Conservation (phyloP, 129 eudicot species). For the Silybum marianum region DNA sequence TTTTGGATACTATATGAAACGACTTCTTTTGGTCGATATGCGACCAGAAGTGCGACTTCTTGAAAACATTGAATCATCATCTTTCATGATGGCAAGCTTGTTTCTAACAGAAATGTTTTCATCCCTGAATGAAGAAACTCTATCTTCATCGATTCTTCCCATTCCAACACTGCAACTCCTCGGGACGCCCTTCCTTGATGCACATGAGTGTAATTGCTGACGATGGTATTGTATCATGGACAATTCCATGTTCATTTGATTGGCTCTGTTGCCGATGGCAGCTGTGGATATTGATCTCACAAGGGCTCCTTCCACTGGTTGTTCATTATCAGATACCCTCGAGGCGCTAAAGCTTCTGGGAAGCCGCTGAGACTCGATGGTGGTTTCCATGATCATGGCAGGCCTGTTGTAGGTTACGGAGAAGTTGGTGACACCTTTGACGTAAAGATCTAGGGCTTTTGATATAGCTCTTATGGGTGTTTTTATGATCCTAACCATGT, state of each 20-base stretch:
- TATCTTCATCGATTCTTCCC: not conserved
- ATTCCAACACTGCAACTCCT: not conserved
- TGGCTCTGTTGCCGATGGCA: not conserved
- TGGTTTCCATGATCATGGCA: not conserved
- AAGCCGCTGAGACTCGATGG: not conserved
- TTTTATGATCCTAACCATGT: not conserved
- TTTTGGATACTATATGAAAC: not conserved
- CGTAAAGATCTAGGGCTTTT: not conserved
- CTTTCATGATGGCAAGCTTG: not conserved
- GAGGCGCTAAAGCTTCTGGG: not conserved
- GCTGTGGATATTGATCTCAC: not conserved
- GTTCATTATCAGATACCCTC: not conserved
- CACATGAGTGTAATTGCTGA: not conserved
- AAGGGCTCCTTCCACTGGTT: not conserved
- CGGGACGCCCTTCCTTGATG: not conserved
- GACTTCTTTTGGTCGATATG: not conserved
- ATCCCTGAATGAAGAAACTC: not conserved
- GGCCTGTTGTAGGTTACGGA: not conserved
- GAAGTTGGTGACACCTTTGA: not conserved
- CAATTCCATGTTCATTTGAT: not conserved
- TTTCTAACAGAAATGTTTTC: not conserved
- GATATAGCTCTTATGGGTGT: conserved; percentile 1
- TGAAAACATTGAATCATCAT: not conserved
- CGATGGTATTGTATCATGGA: not conserved
- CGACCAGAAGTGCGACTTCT: not conserved